These are phyloP conservation scores for Daldinia sp. DNA, from an alignment of 2,329 filamentous ascomycete species.

Conservation along the genomic window DNA sequence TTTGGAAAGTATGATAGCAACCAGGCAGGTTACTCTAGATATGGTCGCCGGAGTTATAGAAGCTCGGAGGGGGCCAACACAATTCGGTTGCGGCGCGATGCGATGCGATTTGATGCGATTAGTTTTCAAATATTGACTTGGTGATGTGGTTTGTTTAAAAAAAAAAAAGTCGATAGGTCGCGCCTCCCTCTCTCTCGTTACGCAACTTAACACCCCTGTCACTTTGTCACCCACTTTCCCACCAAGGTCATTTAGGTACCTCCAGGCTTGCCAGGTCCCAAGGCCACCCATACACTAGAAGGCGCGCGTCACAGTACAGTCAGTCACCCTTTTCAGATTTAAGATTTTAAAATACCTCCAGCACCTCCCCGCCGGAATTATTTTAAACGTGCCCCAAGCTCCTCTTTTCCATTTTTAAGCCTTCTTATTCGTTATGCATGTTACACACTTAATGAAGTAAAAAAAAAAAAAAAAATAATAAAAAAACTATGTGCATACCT, in stretches of 20 bases:
- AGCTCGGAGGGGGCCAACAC: constrained; percentile 12
- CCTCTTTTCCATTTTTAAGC: constrained; percentile 19
- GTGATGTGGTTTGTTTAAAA: constrained; percentile 44
- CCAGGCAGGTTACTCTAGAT: background rate
- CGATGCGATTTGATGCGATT: constrained; percentile 32
- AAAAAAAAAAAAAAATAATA: background rate
- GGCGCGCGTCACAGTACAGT: constrained; percentile 28
- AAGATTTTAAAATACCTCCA: constrained; percentile 18
- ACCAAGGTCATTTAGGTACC: constrained; percentile 12
- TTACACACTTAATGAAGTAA: background rate
- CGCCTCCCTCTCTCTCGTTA: constrained; percentile 38
- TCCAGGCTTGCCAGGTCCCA: too few relatives aligned
- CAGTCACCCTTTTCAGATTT: constrained; percentile 22
- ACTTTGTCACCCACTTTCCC: constrained; percentile 22
- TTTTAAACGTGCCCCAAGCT: constrained; percentile 35
- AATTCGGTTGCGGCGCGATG: constrained; percentile 26
- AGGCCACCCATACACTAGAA: too few relatives aligned
- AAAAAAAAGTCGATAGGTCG: constrained; percentile 42
- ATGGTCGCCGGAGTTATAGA: background rate
- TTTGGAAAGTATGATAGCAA: constrained; percentile 4
- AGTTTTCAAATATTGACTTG: constrained; percentile 42
- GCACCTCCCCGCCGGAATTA: constrained; percentile 18
- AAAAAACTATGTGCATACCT: background rate
- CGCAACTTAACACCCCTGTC: constrained; percentile 43
- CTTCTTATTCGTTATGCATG: constrained; percentile 5